phyloP scores from a whole-genome alignment of 1,284 basidiomycete species.

The Rhodofomes roseus region DNA sequence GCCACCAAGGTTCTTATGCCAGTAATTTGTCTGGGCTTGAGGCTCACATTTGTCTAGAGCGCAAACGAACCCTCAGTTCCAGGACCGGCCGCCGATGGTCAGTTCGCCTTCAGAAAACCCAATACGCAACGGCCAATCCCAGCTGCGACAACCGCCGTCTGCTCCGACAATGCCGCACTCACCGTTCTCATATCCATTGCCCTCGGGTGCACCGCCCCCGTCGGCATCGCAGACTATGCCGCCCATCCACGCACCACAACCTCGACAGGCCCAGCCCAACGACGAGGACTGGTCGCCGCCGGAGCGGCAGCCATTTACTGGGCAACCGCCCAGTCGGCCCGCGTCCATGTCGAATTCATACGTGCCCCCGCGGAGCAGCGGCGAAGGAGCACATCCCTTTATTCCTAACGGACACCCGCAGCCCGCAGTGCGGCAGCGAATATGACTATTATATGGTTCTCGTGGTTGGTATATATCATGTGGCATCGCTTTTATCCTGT shows the following conservation, averaged over 20 bases:
- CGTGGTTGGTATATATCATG: constrained; percentile 18
- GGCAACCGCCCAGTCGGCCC: constrained; percentile 29
- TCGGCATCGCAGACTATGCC: constrained; percentile 40
- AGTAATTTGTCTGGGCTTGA: neutral
- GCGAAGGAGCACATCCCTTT: constrained; percentile 41
- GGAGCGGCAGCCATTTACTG: constrained; percentile 22
- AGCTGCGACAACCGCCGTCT: constrained; percentile 34
- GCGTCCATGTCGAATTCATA: constrained; percentile 43
- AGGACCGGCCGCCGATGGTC: constrained; percentile 33
- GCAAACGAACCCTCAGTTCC: constrained; percentile 27
- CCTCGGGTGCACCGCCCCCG: constrained; percentile 28
- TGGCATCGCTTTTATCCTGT: constrained; percentile 13
- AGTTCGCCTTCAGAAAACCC: constrained; percentile 35
- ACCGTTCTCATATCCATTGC: constrained; percentile 40
- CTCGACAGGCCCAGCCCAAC: constrained; percentile 34
- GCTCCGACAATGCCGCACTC: constrained; percentile 38
- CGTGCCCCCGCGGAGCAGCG: constrained; percentile 43
- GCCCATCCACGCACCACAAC: constrained; percentile 39
- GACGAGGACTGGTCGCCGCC: constrained; percentile 48
- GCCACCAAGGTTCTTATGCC: constrained; percentile 24
- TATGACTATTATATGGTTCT: constrained; percentile 24
- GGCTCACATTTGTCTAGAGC: constrained; percentile 16
- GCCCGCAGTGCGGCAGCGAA: constrained; percentile 48
- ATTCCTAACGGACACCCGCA: constrained; percentile 41
- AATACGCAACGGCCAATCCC: constrained; percentile 36